Evolutionary conservation across 768 basidiomycete genomes (phyloP).

Genomic region (Panaeolus cyanescens): DNA sequence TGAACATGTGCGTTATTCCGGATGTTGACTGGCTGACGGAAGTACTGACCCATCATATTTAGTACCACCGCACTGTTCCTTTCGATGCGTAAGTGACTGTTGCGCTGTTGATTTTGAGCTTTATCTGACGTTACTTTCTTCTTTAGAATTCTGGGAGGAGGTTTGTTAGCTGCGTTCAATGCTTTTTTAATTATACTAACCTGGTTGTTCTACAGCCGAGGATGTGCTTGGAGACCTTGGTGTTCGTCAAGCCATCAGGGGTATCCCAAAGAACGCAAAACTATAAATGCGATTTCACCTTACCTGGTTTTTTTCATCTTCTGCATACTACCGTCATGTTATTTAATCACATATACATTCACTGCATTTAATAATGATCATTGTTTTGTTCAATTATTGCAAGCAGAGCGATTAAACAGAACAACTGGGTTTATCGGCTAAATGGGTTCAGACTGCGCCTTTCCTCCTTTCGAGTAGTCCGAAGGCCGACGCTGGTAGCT

Average conservation of each 20-base stretch:
- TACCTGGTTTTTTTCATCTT: not conserved
- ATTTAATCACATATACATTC: conserved; percentile 1
- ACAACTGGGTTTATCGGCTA: not conserved
- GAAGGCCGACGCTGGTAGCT: conserved; percentile 35
- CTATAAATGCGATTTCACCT: conserved; percentile 38
- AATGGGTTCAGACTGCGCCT: conserved; percentile 20
- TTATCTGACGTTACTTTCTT: not conserved
- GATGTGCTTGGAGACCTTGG: conserved; percentile 33
- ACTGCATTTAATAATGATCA: conserved; percentile 2
- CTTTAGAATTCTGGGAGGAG: conserved; percentile 8
- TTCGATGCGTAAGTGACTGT: conserved; percentile 12
- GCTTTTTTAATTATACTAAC: not conserved
- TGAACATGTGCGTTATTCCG: conserved; percentile 13
- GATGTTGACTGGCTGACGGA: not conserved
- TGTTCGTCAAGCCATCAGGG: conserved; percentile 47
- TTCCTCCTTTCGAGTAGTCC: conserved; percentile 20
- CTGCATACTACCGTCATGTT: not conserved
- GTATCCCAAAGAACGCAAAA: conserved; percentile 71
- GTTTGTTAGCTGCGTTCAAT: conserved; percentile 1
- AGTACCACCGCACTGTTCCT: conserved; percentile 14
- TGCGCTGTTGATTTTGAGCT: not conserved
- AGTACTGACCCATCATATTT: not conserved
- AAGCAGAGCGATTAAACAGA: too few relatives aligned
- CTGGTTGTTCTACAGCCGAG: conserved; percentile 19
- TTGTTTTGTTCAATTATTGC: not conserved